Evolutionary conservation across 345 rosid species (phyloP).

Genomic region (Kandelia obovata): DNA sequence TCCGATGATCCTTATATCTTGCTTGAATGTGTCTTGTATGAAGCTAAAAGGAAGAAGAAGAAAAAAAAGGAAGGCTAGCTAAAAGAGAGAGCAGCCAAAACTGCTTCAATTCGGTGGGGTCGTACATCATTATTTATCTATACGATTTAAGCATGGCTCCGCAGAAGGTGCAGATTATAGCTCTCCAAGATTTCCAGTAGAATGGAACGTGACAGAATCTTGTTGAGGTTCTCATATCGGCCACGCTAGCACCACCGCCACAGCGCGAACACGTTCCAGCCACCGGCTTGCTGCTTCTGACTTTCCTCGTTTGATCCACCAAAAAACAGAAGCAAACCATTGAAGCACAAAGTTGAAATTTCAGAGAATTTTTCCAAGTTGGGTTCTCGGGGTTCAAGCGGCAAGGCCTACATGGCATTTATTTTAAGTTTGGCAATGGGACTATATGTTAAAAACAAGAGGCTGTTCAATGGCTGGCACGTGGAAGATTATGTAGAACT

Average conservation of each 20-base stretch:
- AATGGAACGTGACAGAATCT: constrained; percentile 62
- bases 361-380: neutral
- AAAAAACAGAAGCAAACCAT: constrained; percentile 77
- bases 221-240: constrained; percentile 61
- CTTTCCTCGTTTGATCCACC: constrained; percentile 59
- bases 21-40: neutral
- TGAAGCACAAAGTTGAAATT: neutral
- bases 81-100: too few relatives aligned
- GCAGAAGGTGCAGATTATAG: constrained; percentile 64
- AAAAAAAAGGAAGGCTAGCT: neutral
- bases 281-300: constrained; percentile 57
- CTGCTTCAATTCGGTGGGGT: too few relatives aligned
- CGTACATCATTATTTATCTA: constrained; percentile 22
- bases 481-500: neutral
- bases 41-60: neutral
- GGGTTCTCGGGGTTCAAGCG: neutral
- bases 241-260: constrained; percentile 59
- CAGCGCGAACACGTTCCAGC: constrained; percentile 68
- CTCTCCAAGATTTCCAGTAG: constrained; percentile 65
- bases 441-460: neutral
- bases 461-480: neutral
- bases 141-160: constrained; percentile 71
- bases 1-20: too few relatives aligned
- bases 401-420: neutral
- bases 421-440: too few relatives aligned